phyloP scores from a whole-genome alignment of 1,284 basidiomycete species.

The Chalciporus sp. region DNA sequence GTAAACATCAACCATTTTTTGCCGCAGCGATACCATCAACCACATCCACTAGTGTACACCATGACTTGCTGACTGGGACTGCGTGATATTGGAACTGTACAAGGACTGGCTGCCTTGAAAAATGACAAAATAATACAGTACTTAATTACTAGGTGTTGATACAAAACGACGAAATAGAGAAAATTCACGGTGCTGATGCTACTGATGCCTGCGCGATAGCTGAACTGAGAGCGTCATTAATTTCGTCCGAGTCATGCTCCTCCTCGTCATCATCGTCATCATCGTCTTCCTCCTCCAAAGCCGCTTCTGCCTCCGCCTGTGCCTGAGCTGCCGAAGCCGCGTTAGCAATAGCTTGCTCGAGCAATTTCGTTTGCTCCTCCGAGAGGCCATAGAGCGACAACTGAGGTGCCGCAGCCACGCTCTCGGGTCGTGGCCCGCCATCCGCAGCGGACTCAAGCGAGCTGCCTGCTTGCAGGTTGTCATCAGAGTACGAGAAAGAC shows the following conservation, averaged over 20 bases:
- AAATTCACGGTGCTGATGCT: slow-evolving; percentile 14
- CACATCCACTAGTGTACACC: slow-evolving; percentile 27
- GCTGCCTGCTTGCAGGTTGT: slow-evolving; percentile 12
- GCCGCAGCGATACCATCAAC: slow-evolving; percentile 20
- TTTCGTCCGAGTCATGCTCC: slow-evolving; percentile 34
- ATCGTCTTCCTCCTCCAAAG: slow-evolving; percentile 65
- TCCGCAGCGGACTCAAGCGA: slow-evolving; percentile 21
- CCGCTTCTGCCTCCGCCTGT: slow-evolving; percentile 73
- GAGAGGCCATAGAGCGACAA: slow-evolving; percentile 67
- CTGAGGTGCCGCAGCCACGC: slow-evolving; percentile 31
- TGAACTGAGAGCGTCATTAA: slow-evolving; percentile 14
- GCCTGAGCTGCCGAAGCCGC: slow-evolving; percentile 72
- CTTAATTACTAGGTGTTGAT: slow-evolving; percentile 24
- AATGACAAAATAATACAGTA: slow-evolving; percentile 23
- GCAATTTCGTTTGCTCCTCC: slow-evolving; percentile 63
- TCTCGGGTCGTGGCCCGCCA: slow-evolving; percentile 2
- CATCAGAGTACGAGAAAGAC: slow-evolving; percentile 6
- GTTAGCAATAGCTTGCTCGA: slow-evolving; percentile 70
- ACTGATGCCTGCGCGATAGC: slow-evolving; percentile 5
- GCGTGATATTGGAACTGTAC: slow-evolving; percentile 13
- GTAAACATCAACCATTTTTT: slow-evolving; percentile 32
- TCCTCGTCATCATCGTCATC: slow-evolving; percentile 42
- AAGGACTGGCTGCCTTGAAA: slow-evolving; percentile 11
- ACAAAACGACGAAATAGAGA: slow-evolving; percentile 27
- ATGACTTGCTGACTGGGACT: slow-evolving; percentile 12